Percentiles rank a stretch among this genome's conserved stretches.
phyloP scores from a whole-genome alignment of 1,284 basidiomycete species.

The Cutaneotrichosporon cutaneum region DNA sequence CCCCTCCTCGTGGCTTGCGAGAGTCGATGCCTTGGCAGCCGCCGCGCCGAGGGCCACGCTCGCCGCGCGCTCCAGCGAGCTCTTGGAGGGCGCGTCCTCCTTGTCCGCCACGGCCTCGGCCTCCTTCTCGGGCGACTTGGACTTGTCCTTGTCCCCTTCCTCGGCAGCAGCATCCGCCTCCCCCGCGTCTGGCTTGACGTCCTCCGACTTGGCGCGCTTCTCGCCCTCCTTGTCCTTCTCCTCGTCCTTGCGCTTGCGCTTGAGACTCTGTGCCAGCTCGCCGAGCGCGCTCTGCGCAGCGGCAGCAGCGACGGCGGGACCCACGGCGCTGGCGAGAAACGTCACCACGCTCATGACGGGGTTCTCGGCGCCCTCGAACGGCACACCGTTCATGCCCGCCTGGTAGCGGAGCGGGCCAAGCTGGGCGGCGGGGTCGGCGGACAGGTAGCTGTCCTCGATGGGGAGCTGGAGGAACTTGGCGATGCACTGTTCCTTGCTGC shows the following conservation, averaged over 20 bases:
- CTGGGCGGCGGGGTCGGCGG: slow-evolving; percentile 49
- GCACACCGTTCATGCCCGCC: slow-evolving; percentile 60
- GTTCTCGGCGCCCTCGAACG: slow-evolving; percentile 93
- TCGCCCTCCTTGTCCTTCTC: slow-evolving; percentile 25
- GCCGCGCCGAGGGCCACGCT: slow-evolving; percentile 83
- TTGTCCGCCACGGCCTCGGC: slow-evolving; percentile 38
- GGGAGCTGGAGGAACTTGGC: slow-evolving; percentile 93
- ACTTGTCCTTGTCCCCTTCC: slow-evolving; percentile 24
- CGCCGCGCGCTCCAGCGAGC: slow-evolving; percentile 75
- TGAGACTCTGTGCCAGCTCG: slow-evolving; percentile 63
- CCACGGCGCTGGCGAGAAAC: slow-evolving; percentile 89
- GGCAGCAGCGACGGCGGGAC: slow-evolving; percentile 85
- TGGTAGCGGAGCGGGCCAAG: slow-evolving; percentile 75
- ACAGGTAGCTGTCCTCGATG: slow-evolving; percentile 87
- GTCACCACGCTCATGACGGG: slow-evolving; percentile 98
- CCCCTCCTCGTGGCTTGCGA: slow-evolving; percentile 81
- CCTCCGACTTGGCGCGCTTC: slow-evolving; percentile 25
- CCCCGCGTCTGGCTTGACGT: slow-evolving; percentile 25
- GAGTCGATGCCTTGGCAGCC: slow-evolving; percentile 75
- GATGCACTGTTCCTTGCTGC: slow-evolving; percentile 91
- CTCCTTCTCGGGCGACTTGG: neutral
- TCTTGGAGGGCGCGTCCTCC: slow-evolving; percentile 61
- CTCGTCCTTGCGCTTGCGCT: slow-evolving; percentile 57
- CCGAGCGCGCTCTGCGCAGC: slow-evolving; percentile 87
- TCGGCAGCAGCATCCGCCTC: slow-evolving; percentile 14